These are phyloP conservation scores for Echinosophora koreensis DNA, from an alignment of 306 rosid genomes.

Conservation along the genomic window DNA sequence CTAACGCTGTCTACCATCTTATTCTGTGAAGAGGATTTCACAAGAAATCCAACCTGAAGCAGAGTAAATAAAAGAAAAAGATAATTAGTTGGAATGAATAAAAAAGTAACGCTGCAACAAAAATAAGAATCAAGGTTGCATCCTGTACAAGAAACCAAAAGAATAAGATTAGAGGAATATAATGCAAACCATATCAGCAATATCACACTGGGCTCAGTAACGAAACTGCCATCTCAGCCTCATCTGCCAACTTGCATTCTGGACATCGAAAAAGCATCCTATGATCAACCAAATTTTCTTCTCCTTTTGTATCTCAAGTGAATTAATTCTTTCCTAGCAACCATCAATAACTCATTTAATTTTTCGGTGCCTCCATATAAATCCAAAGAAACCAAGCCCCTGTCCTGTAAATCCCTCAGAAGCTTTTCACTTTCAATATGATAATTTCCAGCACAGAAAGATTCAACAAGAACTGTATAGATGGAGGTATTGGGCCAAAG, in stretches of 20 bases:
- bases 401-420: conserved; percentile 63
- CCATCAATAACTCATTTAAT: conserved; percentile 50
- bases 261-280: conserved; percentile 11
- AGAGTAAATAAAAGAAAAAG: background rate
- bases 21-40: conserved; percentile 2
- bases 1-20: conserved; percentile 21
- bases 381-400: conserved; percentile 61
- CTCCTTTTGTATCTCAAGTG: conserved; percentile 50
- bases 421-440: conserved; percentile 54
- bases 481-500: conserved; percentile 70
- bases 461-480: conserved; percentile 61
- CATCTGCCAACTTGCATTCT: conserved; percentile 35
- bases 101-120: conserved; percentile 6
- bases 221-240: conserved; percentile 15
- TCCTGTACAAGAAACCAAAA: conserved; percentile 1
- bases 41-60: conserved; percentile 37
- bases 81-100: conserved; percentile 16
- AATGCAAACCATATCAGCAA: conserved; percentile 43
- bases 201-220: conserved; percentile 7
- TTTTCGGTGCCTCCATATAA: conserved; percentile 46
- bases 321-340: conserved; percentile 54
- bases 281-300: conserved; percentile 43
- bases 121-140: conserved; percentile 14
- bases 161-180: conserved; percentile 27
- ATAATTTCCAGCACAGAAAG: conserved; percentile 52